These are phyloP conservation scores for Ogataea saltuana DNA, from an alignment of 805 yeast genomes.

Conservation along the genomic window DNA sequence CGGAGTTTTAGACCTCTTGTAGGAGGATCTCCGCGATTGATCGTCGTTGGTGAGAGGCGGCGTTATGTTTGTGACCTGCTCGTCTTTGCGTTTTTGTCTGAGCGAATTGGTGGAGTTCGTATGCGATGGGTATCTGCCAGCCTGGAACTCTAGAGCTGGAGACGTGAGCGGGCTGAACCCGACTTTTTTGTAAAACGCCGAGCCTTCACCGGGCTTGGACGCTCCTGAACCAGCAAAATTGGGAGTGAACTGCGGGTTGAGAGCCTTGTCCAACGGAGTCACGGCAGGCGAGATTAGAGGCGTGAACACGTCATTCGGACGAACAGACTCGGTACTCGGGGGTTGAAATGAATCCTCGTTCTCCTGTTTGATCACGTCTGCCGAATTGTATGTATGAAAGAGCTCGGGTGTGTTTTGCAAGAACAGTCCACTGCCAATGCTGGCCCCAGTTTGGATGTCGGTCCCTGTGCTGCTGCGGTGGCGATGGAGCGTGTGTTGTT, in stretches of 20 bases:
- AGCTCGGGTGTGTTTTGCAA: slow-evolving; percentile 9
- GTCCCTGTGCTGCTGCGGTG: slow-evolving; percentile 1
- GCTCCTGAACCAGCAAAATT: slow-evolving; percentile 1
- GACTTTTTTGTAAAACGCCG: slow-evolving; percentile 15
- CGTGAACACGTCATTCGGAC: slow-evolving; percentile 67
- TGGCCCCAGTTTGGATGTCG: background rate
- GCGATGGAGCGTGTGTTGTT: slow-evolving; percentile 1
- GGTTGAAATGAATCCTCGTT: slow-evolving; percentile 11
- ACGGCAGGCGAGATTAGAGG: slow-evolving; percentile 78
- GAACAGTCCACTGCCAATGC: slow-evolving; percentile 9
- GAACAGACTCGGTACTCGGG: slow-evolving; percentile 29
- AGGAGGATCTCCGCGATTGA: slow-evolving; percentile 22
- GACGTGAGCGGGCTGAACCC: slow-evolving; percentile 58
- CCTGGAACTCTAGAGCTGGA: slow-evolving; percentile 60
- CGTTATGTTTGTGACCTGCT: slow-evolving; percentile 19
- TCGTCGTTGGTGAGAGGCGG: slow-evolving; percentile 28
- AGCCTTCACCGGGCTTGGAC: background rate
- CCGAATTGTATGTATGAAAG: slow-evolving; percentile 24
- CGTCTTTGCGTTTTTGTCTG: slow-evolving; percentile 35
- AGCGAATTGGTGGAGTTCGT: slow-evolving; percentile 17
- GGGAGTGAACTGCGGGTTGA: slow-evolving; percentile 12
- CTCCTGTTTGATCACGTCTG: slow-evolving; percentile 1
- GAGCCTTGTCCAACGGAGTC: slow-evolving; percentile 53
- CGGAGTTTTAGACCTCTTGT: slow-evolving; percentile 41
- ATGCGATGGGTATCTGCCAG: slow-evolving; percentile 23